Percentiles rank a stretch among this genome's conserved stretches.
Conservation (phyloP, 257 asterid genomes). For the Prunella vulgaris region DNA sequence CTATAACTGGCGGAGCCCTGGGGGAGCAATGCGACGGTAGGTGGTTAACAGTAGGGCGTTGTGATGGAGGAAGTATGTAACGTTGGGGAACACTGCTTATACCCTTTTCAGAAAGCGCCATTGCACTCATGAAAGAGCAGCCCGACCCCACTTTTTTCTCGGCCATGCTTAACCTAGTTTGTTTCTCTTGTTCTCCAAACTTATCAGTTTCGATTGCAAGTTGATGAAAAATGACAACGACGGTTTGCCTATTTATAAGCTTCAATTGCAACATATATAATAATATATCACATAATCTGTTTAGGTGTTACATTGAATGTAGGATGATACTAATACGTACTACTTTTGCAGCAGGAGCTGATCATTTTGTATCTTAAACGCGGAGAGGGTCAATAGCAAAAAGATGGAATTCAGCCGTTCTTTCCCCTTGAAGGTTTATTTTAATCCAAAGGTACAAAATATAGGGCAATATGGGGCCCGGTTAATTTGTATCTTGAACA, state of each 20-base stretch:
- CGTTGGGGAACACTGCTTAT: conserved; percentile 33
- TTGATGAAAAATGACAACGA: conserved; percentile 6
- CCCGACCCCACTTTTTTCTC: conserved; percentile 17
- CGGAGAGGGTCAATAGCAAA: neutral
- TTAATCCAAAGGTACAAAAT: conserved; percentile 3
- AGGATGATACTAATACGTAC: neutral
- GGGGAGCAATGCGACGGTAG: conserved; percentile 9
- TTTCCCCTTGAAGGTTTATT: conserved; percentile 13
- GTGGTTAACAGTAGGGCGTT: conserved; percentile 33
- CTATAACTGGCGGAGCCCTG: conserved; percentile 36
- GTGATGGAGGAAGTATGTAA: conserved; percentile 41
- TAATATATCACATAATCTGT: neutral
- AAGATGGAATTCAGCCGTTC: conserved; percentile 10
- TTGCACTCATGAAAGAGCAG: conserved; percentile 37
- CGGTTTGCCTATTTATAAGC: conserved; percentile 21
- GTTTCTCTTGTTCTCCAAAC: neutral
- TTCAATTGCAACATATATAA: neutral
- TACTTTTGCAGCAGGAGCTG: neutral
- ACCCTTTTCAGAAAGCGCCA: conserved; percentile 34
- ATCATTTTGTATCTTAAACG: conserved; percentile 1
- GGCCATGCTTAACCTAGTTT: conserved; percentile 17
- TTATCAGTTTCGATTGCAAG: neutral
- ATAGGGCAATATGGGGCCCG: conserved; percentile 2
- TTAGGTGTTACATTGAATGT: conserved; percentile 16
- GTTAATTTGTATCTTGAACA: neutral